Conservation (phyloP, 495 filamentous ascomycete genomes). For the Neurospora sublineolata region DNA sequence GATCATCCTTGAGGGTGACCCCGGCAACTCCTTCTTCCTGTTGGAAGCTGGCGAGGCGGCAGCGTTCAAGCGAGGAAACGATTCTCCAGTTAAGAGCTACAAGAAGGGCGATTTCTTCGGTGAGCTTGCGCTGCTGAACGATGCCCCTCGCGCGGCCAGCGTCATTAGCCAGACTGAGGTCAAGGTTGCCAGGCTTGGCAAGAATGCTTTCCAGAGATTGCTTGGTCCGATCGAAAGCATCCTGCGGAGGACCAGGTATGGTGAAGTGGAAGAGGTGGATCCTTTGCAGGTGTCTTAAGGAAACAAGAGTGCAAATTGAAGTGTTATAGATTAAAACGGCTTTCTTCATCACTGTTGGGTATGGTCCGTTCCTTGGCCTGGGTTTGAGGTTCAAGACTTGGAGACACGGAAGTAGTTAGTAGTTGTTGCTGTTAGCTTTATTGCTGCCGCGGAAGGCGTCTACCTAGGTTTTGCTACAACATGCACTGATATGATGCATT, state of each 20-base stretch:
- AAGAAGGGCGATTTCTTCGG: slow-evolving; percentile 93
- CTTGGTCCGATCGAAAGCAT: slow-evolving; percentile 89
- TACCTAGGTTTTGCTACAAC: neutral
- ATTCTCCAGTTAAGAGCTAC: slow-evolving; percentile 63
- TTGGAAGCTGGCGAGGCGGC: slow-evolving; percentile 83
- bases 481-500: neutral
- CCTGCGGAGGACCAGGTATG: slow-evolving; percentile 65
- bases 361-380: neutral
- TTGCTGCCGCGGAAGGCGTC: neutral
- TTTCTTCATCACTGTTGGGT: neutral
- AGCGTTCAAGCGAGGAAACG: slow-evolving; percentile 57
- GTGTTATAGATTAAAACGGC: neutral
- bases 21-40: slow-evolving; percentile 84
- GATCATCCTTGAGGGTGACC: slow-evolving; percentile 88
- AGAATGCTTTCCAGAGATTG: slow-evolving; percentile 87
- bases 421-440: neutral
- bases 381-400: slow-evolving; percentile 1
- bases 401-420: neutral
- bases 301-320: neutral
- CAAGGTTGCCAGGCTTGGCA: slow-evolving; percentile 89
- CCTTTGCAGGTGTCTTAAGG: slow-evolving; percentile 29
- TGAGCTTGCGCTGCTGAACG: slow-evolving; percentile 84
- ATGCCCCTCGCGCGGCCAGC: slow-evolving; percentile 86
- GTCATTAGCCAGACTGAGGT: slow-evolving; percentile 71
- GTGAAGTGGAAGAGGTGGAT: slow-evolving; percentile 42